phyloP scores from a whole-genome alignment of 495 filamentous ascomycete species.

The Tricharina praecox region DNA sequence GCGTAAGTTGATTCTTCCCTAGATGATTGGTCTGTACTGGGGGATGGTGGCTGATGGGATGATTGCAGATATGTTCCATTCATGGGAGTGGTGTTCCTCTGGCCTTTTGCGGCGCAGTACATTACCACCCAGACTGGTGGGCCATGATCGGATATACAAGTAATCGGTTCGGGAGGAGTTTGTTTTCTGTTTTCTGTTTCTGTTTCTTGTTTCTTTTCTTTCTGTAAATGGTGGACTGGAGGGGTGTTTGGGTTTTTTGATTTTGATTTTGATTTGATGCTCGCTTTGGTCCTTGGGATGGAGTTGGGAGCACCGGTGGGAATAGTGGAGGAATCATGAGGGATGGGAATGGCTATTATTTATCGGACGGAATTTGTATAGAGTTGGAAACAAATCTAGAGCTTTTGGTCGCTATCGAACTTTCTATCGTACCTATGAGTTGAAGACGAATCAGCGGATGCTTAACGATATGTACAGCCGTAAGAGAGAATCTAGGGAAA shows the following conservation, averaged over 20 bases:
- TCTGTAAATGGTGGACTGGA: not conserved
- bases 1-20: constrained; percentile 5
- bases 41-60: not conserved
- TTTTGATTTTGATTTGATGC: not conserved
- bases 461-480: not conserved
- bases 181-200: not conserved
- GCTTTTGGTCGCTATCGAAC: no score
- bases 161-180: not conserved
- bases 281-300: not conserved
- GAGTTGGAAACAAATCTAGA: no score
- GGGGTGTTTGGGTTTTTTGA: not conserved
- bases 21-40: no score
- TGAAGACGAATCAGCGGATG: not conserved
- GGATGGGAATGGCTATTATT: no score
- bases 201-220: not conserved
- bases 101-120: constrained; percentile 17
- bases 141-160: constrained; percentile 2
- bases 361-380: no score
- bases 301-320: no score
- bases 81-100: constrained; percentile 17
- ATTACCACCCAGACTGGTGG: constrained; percentile 12
- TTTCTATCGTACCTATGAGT: not conserved
- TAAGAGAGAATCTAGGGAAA: not conserved
- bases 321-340: no score
- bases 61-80: constrained; percentile 14